Conservation (phyloP, 805 yeast genomes). For the Cyberlindnera suaveolens region DNA sequence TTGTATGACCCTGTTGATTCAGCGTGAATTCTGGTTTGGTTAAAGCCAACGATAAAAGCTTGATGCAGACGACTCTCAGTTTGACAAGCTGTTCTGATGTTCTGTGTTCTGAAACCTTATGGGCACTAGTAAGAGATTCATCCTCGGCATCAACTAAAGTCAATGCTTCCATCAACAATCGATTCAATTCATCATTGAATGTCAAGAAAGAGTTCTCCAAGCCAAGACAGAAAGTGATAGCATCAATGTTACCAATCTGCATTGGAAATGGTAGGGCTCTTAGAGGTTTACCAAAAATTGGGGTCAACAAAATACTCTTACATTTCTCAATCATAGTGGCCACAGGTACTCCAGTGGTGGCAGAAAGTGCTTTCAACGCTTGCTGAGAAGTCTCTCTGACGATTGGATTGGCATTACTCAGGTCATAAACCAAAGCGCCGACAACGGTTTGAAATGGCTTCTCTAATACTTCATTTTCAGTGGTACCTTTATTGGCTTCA, state of each 20-base stretch:
- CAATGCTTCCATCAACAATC: constrained; percentile 82
- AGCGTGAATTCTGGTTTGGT: constrained; percentile 78
- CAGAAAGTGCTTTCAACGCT: constrained; percentile 61
- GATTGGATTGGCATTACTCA: constrained; percentile 78
- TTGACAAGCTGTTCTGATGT: constrained; percentile 86
- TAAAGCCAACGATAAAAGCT: constrained; percentile 72
- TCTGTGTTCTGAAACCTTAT: constrained; percentile 76
- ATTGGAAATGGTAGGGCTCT: constrained; percentile 96
- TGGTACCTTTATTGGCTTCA: constrained; percentile 57
- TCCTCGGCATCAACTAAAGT: constrained; percentile 98
- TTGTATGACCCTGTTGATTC: constrained; percentile 67
- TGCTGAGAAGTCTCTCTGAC: constrained; percentile 80
- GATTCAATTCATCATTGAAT: constrained; percentile 81
- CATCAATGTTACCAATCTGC: constrained; percentile 98
- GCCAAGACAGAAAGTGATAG: constrained; percentile 85
- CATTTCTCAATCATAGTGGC: constrained; percentile 77
- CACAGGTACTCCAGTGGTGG: constrained; percentile 61
- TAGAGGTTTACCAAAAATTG: constrained; percentile 94
- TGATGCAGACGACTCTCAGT: constrained; percentile 84
- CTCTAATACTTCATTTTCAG: constrained; percentile 54
- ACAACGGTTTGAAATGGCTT: constrained; percentile 76
- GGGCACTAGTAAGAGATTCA: constrained; percentile 85
- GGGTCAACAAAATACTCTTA: constrained; percentile 75
- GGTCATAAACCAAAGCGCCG: constrained; percentile 87
- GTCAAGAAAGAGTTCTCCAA: constrained; percentile 76